Base-by-base conservation (phyloP, 2,329 filamentous ascomycete genomes). In the Allantophomopsis cytisporea region DNA sequence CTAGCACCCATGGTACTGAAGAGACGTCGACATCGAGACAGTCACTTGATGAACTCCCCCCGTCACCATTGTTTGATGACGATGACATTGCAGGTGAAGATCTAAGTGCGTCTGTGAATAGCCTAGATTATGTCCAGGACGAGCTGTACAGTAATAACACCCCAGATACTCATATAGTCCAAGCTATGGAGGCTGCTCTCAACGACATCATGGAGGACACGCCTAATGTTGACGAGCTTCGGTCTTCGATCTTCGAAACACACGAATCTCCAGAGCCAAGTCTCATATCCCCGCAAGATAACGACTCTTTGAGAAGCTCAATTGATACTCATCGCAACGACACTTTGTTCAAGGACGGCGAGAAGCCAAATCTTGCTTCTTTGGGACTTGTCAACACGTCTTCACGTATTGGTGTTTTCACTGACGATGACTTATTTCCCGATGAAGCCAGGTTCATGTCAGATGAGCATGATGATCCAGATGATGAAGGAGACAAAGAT, bases 191-290 rank as follows among this genome's bases (percentile, higher is more conserved):
- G 56, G 77, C 83, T 47, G 91, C 88, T 13, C 67, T 98, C 37
- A 94, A 83, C 47, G 83, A 88, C 46, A 98, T 98, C 45, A 83
- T 98, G 66, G 86, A 86, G 48, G 78, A 87, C 47, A 75, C 82
- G 36, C 76, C 82, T 37, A 75, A 73, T 15, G 69, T 73, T 1
- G 76, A 80, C 48, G 77, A 80, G 46, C 58, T 80, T 13, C 65
- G 76, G 32, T 73, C 73, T 13, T 84, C 81, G 0, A 59, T 88
- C 0, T 85, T 88, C 55, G 69, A 69, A 3, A 61, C 69, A 11
- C 69, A 73, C 3, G 65, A 68, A 36, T 62, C 59, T 40, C 61
- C 56, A 36, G 58, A 57, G 23, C 69, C 66, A 38, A 73, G 63
- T 53, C 58, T 53, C 17, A 18, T 66, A 17, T 73, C 68, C 45